Conservation (phyloP, 73 alveolate genomes). For the Breviolum minutum region DNA sequence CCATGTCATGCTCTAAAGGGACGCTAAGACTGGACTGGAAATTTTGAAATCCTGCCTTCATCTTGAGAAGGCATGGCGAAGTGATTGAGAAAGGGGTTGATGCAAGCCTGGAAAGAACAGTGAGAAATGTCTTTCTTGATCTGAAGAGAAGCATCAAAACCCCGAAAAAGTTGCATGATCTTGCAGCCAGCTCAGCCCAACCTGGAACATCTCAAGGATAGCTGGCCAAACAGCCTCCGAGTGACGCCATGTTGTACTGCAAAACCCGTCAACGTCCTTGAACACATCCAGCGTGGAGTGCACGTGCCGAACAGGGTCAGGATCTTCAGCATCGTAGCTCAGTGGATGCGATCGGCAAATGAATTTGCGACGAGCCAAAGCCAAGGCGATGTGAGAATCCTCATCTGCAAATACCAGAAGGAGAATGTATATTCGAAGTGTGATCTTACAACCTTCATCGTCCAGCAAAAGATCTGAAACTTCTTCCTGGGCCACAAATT, state of each 20-base stretch:
- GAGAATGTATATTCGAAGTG: conserved; percentile 12
- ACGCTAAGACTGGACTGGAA: too few relatives aligned
- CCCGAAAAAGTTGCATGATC: not conserved
- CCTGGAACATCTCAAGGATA: conserved; percentile 62
- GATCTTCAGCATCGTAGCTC: conserved; percentile 48
- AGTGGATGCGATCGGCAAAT: conserved; percentile 71
- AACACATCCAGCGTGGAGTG: conserved; percentile 54
- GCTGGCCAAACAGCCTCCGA: conserved; percentile 41
- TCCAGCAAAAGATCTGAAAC: conserved; percentile 41
- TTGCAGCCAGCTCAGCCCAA: not conserved
- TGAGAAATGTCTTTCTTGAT: too few relatives aligned
- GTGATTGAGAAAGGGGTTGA: not conserved
- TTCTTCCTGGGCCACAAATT: conserved; percentile 44
- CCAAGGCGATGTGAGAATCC: conserved; percentile 12
- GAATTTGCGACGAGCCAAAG: conserved; percentile 71
- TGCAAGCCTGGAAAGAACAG: not conserved
- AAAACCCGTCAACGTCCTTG: conserved; percentile 13
- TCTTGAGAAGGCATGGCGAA: not conserved
- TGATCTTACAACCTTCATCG: conserved; percentile 36
- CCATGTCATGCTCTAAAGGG: too few relatives aligned
- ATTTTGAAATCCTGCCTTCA: not conserved
- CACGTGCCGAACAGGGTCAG: conserved; percentile 50
- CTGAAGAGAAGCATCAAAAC: not conserved
- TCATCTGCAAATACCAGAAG: not conserved
- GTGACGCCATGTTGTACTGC: conserved; percentile 16